Evolutionary conservation across 2,329 filamentous ascomycete genomes (phyloP).

Genomic region (Aspergillus pseudoterreus): DNA sequence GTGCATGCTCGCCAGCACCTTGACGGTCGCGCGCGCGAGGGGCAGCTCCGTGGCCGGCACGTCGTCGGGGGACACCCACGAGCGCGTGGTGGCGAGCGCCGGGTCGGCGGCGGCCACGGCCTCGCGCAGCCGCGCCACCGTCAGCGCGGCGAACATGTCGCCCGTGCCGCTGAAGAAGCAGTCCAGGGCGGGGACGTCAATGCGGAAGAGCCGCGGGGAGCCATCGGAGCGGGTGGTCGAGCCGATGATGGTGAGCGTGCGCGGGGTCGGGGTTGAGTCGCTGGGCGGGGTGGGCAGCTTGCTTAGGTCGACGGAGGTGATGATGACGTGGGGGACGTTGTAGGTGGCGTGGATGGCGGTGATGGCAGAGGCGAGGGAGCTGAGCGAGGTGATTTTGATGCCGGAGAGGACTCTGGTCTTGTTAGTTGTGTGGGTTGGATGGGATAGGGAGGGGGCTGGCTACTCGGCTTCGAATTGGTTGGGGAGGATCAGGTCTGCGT

Average conservation of each 20-base stretch:
- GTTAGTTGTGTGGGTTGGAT: neutral
- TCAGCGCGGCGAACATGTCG: slow-evolving; percentile 96
- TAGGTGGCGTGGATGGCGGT: slow-evolving; percentile 72
- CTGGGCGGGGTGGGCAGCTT: slow-evolving; percentile 42
- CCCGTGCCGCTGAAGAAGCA: slow-evolving; percentile 96
- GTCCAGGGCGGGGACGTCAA: slow-evolving; percentile 81
- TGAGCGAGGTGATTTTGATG: slow-evolving; percentile 74
- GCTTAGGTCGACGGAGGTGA: slow-evolving; percentile 78
- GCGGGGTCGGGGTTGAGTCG: slow-evolving; percentile 32
- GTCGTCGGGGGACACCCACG: slow-evolving; percentile 75
- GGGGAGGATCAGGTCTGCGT: slow-evolving; percentile 88
- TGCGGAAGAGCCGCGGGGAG: slow-evolving; percentile 77
- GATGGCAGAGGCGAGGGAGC: slow-evolving; percentile 69
- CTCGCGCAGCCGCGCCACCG: slow-evolving; percentile 82
- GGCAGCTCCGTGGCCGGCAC: slow-evolving; percentile 70
- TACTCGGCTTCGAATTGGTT: slow-evolving; percentile 98
- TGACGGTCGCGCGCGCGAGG: slow-evolving; percentile 77
- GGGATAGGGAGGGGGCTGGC: slow-evolving; percentile 25
- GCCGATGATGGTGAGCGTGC: slow-evolving; percentile 67
- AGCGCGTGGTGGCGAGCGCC: slow-evolving; percentile 51
- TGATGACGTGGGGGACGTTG: slow-evolving; percentile 79
- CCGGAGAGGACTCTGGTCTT: slow-evolving; percentile 69
- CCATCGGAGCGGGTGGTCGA: slow-evolving; percentile 64
- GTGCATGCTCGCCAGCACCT: slow-evolving; percentile 90
- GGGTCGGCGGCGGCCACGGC: slow-evolving; percentile 56